These are phyloP conservation scores for Pichia phayaonensis DNA, from an alignment of 805 yeast genomes.

Conservation along the genomic window DNA sequence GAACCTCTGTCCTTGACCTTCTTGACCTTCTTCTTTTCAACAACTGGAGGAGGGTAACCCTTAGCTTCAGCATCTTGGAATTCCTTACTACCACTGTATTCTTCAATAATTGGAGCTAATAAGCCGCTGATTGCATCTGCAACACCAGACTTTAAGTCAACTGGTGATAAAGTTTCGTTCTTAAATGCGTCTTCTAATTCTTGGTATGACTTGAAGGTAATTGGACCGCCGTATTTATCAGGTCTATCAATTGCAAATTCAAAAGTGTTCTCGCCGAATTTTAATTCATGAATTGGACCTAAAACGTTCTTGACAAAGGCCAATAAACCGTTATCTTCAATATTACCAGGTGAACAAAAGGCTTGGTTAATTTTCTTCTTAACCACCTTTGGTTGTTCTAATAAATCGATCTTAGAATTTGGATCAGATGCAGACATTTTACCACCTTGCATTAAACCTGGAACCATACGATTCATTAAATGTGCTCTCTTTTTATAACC, in stretches of 20 bases:
- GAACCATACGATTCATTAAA: conserved; percentile 98
- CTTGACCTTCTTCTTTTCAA: conserved; percentile 54
- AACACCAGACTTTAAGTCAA: conserved; percentile 90
- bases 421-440: conserved; percentile 99
- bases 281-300: conserved; percentile 78
- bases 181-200: conserved; percentile 66
- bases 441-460: conserved; percentile 94
- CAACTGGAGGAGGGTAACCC: conserved; percentile 78
- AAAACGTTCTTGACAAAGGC: conserved; percentile 80
- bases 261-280: conserved; percentile 50
- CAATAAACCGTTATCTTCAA: conserved; percentile 84
- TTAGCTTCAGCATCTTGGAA: conserved; percentile 65
- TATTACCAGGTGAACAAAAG: conserved; percentile 90
- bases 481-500: conserved; percentile 98
- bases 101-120: conserved; percentile 78
- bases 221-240: conserved; percentile 94
- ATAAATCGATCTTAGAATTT: conserved; percentile 87
- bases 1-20: conserved; percentile 84
- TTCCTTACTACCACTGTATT: conserved; percentile 51
- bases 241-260: conserved; percentile 79
- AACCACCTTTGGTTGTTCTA: conserved; percentile 83
- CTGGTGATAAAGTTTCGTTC: conserved; percentile 74
- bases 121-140: conserved; percentile 74
- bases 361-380: conserved; percentile 90
- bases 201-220: conserved; percentile 60